Conservation (phyloP, 495 filamentous ascomycete genomes). For the Penicillium argentinense region DNA sequence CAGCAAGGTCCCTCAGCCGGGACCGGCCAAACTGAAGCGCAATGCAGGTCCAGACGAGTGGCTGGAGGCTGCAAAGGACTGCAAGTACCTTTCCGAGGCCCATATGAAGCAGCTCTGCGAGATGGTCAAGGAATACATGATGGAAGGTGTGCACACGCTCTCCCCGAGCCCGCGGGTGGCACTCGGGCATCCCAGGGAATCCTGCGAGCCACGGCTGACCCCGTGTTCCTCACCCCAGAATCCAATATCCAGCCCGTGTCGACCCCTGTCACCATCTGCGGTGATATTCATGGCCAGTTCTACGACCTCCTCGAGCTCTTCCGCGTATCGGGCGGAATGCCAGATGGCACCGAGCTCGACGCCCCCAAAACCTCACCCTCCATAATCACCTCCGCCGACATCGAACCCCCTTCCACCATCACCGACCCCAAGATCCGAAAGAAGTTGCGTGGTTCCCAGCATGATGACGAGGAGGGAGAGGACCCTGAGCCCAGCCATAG, state of each 20-base stretch:
- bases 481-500: slow-evolving; percentile 24
- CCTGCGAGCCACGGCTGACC: too few species aligned
- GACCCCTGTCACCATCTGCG: slow-evolving; percentile 96
- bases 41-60: slow-evolving; percentile 92
- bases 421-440: slow-evolving; percentile 79
- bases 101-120: slow-evolving; percentile 99
- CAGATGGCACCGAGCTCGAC: slow-evolving; percentile 68
- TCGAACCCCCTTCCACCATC: slow-evolving; percentile 83
- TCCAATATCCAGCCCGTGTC: slow-evolving; percentile 96
- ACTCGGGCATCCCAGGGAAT: too few species aligned
- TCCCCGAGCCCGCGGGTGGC: too few species aligned
- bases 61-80: slow-evolving; percentile 92
- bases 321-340: slow-evolving; percentile 93
- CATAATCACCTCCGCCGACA: slow-evolving; percentile 78
- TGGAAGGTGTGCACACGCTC: slow-evolving; percentile 84
- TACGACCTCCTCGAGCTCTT: slow-evolving; percentile 98
- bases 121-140: slow-evolving; percentile 95
- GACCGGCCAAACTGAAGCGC: slow-evolving; percentile 78
- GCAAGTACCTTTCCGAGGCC: slow-evolving; percentile 90
- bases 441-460: slow-evolving; percentile 62
- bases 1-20: slow-evolving; percentile 78
- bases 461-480: slow-evolving; percentile 46
- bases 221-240: slow-evolving; percentile 53
- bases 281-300: slow-evolving; percentile 98
- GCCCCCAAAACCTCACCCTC: slow-evolving; percentile 60